Conservation (phyloP, 257 asterid genomes). For the Scutellaria baicalensis region DNA sequence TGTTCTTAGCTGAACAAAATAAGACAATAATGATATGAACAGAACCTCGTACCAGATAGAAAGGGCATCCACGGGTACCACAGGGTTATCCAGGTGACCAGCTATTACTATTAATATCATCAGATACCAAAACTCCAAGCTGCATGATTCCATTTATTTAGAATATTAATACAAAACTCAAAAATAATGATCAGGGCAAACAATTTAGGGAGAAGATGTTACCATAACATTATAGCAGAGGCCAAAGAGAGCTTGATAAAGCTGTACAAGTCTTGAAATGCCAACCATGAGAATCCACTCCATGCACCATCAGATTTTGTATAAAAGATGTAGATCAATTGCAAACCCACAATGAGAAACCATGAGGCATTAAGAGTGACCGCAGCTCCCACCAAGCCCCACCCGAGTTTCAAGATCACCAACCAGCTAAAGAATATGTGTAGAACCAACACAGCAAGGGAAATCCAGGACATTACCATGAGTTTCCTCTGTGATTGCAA, state of each 20-base stretch:
- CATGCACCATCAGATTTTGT: constrained; percentile 72
- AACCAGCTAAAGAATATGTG: constrained; percentile 66
- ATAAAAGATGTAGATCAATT: constrained; percentile 44
- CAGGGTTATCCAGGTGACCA: constrained; percentile 70
- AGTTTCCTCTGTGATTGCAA: constrained; percentile 77
- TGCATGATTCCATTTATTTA: constrained; percentile 21
- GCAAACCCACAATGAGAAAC: constrained; percentile 62
- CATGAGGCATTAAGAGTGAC: constrained; percentile 53
- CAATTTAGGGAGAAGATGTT: not conserved
- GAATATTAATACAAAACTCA: not conserved
- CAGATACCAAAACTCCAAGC: constrained; percentile 93
- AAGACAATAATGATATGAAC: not conserved
- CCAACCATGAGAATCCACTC: constrained; percentile 75
- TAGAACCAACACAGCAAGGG: constrained; percentile 35
- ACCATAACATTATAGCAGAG: constrained; percentile 86
- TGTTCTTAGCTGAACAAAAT: not conserved
- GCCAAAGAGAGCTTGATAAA: constrained; percentile 69
- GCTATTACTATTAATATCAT: constrained; percentile 61
- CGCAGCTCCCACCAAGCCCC: constrained; percentile 73
- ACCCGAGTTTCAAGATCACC: constrained; percentile 48
- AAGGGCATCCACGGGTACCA: constrained; percentile 69
- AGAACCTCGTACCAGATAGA: constrained; percentile 60
- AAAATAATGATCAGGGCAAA: not conserved
- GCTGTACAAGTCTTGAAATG: constrained; percentile 57
- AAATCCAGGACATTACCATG: constrained; percentile 63